Percentiles rank a stretch among this genome's conserved stretches.
phyloP scores from a whole-genome alignment of 345 rosid species.

The Dovyalis caffra region DNA sequence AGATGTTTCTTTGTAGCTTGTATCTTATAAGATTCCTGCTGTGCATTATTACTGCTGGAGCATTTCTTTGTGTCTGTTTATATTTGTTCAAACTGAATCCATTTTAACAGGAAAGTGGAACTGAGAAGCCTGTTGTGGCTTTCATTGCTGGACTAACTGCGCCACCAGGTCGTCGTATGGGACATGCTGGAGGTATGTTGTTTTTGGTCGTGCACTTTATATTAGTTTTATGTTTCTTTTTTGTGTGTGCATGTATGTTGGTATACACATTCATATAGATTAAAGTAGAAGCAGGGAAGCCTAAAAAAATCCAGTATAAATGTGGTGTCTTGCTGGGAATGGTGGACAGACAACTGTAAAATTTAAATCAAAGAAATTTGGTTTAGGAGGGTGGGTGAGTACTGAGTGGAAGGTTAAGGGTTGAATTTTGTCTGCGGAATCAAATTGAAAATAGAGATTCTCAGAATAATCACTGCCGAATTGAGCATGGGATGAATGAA shows the following conservation, averaged over 20 bases:
- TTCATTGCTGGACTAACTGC: conserved; percentile 99
- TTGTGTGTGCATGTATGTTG: background rate
- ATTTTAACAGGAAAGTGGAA: conserved; percentile 80
- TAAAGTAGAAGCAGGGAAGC: background rate
- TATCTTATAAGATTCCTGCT: background rate
- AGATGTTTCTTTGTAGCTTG: background rate
- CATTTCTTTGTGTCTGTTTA: background rate
- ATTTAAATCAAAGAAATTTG: too few relatives aligned
- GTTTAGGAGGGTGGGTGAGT: too few relatives aligned
- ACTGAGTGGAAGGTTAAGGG: too few relatives aligned
- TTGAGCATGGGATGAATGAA: too few relatives aligned
- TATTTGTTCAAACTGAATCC: background rate
- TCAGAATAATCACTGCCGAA: too few relatives aligned
- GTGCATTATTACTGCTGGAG: background rate
- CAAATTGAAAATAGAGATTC: too few relatives aligned
- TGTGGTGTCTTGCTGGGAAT: background rate
- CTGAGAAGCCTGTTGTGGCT: conserved; percentile 91
- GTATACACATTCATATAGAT: background rate
- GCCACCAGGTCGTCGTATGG: conserved; percentile 98
- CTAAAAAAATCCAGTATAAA: background rate
- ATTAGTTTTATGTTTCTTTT: background rate
- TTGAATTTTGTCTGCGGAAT: too few relatives aligned
- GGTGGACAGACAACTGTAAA: too few relatives aligned
- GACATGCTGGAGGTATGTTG: conserved; percentile 95
- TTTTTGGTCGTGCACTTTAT: background rate